phyloP scores from a whole-genome alignment of 2,329 filamentous ascomycete species.

The Cercospora canescens region DNA sequence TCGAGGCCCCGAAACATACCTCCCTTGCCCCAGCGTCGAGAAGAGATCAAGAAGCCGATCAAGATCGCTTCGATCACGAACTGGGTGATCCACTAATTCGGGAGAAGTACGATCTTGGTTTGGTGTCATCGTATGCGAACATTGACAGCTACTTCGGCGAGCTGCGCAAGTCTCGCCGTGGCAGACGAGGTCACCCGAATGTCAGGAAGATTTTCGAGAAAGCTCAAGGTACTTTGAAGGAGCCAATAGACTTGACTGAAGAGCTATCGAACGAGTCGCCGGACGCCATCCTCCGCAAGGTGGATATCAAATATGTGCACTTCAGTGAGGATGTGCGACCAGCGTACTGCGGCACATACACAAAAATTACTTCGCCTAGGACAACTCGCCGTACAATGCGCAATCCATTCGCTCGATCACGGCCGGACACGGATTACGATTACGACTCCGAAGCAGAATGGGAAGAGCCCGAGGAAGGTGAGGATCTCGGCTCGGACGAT shows the following conservation, averaged over 20 bases:
- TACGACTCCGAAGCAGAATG: constrained; percentile 87
- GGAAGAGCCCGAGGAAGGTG: constrained; percentile 70
- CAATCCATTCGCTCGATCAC: constrained; percentile 55
- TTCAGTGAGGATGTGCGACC: constrained; percentile 65
- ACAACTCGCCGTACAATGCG: constrained; percentile 50
- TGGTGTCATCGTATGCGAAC: constrained; percentile 24
- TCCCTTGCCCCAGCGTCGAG: constrained; percentile 58
- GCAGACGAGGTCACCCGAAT: constrained; percentile 19
- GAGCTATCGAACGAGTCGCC: constrained; percentile 27
- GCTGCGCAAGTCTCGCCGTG: constrained; percentile 20
- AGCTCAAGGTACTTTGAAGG: constrained; percentile 43
- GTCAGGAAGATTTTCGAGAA: constrained; percentile 42
- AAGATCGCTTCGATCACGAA: constrained; percentile 32
- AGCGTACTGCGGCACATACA: constrained; percentile 72
- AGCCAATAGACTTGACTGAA: constrained; percentile 46
- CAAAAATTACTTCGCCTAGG: constrained; percentile 54
- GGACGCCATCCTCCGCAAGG: constrained; percentile 30
- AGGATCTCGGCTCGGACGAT: constrained; percentile 64
- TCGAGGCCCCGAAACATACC: constrained; percentile 74
- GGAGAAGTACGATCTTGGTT: constrained; percentile 35
- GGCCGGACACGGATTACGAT: constrained; percentile 71
- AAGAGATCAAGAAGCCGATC: constrained; percentile 26
- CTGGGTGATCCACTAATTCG: constrained; percentile 30
- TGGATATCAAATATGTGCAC: constrained; percentile 65
- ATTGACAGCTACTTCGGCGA: constrained; percentile 22